Conservation (phyloP, 2,329 filamentous ascomycete genomes). For the Aurifilum marmelostoma region DNA sequence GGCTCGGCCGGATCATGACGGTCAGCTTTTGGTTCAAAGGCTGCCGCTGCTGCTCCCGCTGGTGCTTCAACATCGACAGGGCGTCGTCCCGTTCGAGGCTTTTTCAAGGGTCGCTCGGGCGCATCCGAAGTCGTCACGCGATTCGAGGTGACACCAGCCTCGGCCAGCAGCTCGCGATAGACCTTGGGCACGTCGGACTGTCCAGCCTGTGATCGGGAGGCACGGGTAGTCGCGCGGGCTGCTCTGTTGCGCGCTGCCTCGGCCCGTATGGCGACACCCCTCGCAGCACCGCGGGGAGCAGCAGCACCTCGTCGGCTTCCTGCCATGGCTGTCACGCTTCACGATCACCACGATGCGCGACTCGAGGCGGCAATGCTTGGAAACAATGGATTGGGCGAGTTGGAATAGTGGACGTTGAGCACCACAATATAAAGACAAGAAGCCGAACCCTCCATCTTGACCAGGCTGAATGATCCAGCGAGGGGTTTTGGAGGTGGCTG, state of each 20-base stretch:
- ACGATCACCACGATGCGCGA: conserved; percentile 3
- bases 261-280: conserved; percentile 21
- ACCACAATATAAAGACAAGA: neutral
- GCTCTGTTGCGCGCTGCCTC: conserved; percentile 20
- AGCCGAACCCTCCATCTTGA: conserved; percentile 4
- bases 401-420: neutral
- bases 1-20: neutral
- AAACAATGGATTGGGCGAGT: neutral
- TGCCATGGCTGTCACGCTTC: conserved; percentile 21
- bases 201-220: conserved; percentile 34
- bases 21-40: neutral
- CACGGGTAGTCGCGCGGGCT: conserved; percentile 30
- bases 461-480: neutral
- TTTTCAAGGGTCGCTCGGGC: conserved; percentile 47
- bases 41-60: neutral
- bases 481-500: neutral
- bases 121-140: conserved; percentile 32
- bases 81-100: conserved; percentile 43
- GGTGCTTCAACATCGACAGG: conserved; percentile 10
- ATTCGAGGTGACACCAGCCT: conserved; percentile 46
- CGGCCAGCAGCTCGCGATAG: conserved; percentile 53
- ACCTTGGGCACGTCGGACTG: conserved; percentile 41
- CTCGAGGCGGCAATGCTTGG: neutral
- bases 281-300: conserved; percentile 5
- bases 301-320: conserved; percentile 17